These are phyloP conservation scores for Malassezia sympodialis DNA, from an alignment of 1,284 basidiomycete genomes.

Conservation along the genomic window DNA sequence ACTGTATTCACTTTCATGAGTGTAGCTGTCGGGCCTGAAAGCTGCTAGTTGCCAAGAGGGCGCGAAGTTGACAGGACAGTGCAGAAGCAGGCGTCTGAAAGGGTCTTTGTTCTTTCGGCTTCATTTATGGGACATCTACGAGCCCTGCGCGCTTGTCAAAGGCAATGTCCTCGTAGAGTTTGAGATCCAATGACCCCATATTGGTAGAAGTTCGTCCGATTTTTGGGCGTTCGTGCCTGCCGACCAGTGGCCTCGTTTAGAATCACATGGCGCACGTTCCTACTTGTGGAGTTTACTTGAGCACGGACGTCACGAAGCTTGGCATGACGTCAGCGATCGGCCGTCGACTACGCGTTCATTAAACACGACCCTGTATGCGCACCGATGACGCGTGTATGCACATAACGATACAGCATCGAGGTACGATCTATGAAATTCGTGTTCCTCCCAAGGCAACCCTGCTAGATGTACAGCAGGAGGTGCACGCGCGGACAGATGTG, in stretches of 20 bases:
- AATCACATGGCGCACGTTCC: neutral
- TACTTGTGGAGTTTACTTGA: neutral
- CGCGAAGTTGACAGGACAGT: neutral
- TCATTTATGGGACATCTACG: neutral
- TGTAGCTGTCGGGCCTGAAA: neutral
- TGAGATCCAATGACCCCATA: neutral
- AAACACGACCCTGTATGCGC: neutral
- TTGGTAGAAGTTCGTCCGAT: neutral
- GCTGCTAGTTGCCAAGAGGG: neutral
- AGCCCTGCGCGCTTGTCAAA: neutral
- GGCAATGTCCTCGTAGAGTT: neutral
- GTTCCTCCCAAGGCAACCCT: neutral
- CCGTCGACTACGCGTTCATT: neutral
- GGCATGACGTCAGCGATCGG: neutral
- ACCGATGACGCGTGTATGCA: neutral
- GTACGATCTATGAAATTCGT: neutral
- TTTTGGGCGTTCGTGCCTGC: neutral
- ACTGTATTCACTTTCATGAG: constrained; percentile 6
- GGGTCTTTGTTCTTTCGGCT: neutral
- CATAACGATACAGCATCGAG: constrained; percentile 2
- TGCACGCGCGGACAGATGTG: neutral
- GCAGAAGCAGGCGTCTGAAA: neutral
- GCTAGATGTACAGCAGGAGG: neutral
- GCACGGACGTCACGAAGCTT: neutral
- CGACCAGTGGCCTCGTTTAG: neutral